Evolutionary conservation across 768 basidiomycete species (phyloP), one percentile per base, ranked within the genome.

Genomic region (Russula ochroleuca): DNA sequence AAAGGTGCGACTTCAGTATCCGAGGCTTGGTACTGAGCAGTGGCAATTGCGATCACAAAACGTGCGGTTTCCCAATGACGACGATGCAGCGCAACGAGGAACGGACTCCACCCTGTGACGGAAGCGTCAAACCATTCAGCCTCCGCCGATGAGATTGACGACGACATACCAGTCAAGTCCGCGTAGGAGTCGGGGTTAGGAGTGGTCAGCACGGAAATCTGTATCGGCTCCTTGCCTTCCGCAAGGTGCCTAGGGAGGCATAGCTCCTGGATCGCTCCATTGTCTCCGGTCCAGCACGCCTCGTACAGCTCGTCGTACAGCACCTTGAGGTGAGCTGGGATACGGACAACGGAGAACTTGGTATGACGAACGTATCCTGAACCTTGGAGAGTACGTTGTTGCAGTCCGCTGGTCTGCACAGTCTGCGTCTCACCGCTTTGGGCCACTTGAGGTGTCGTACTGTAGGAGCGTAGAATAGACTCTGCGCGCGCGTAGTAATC

Each of bases 11-110:
- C 33, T 33, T 33, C 33, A 33, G 33, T 33, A 33, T 79, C 73
- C 0, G 75, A 70, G 4, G 77, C 73, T 21, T 79, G 74, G 64
- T 83, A 82, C 69, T 87, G 85, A 13, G 84, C 80, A 2, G 73
- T 72, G 5, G 83, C 78, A 64, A 85, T 84, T 1, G 81, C 80
- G 25, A 86, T 69, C n/a, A 87, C 77, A 7, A 85, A 72, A n/a
- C 78, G 80, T 0, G 83, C 85, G 0, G 84, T 83, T 6, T 78
- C 74, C 84, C 85, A 87, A 21, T 76, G 78, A 9, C 81, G 76
- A 15, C 77, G 78, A 31, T 71, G 70, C 14, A 84, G 64, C 0
- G 84, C 84, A 21, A 82, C 79, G 58, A 73, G 78, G 11, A 85
- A 73, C 0, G 84, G 82, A 0, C 80, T 81, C 45, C 74, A 74